Base-by-base conservation (phyloP, 495 filamentous ascomycete species). In the Talaromyces adpressus region DNA sequence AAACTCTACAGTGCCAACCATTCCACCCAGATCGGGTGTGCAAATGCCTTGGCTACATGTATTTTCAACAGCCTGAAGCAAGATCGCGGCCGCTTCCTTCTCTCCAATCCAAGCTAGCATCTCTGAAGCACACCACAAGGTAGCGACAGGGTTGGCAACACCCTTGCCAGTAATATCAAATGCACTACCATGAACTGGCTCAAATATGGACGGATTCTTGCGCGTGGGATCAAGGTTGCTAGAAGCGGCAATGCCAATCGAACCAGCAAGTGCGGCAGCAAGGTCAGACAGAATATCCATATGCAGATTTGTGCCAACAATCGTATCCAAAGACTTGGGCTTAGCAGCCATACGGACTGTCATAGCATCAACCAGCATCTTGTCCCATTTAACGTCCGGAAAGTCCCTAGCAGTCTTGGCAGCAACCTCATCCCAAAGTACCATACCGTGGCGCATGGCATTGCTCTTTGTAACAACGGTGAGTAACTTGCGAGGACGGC, bases 161-260 rank as follows among this genome's bases (percentile, higher is more conserved):
- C 87, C 87, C 71, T 86, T 86, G 0, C 88, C 88, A 2, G 86
- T 85, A 61, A 92, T 90, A 66, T 91, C 88, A 14, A 87, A 87
- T 1, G 86, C 86, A n/a, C 80, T 83, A 7, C 86, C 85, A 64
- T 88, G 86, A 53, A 88, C 87, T 0, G 85, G 85, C 78, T 88
- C 85, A 64, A 89, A 89, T 81, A 89, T 86, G 54, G 79, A 83
- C 2, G 86, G 86, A 62, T 81, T 76, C 68, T 80, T 61, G 30
- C 85, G 74, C 6, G 83, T 87, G 2, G 86, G 85, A 67, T 88
- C 86, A 6, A 89, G 79, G 65, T 89, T 88, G 47, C 80, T 83
- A 0, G 82, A 84, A n/a, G 86, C 84, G 5, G 81, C 82, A 57
- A 85, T 82, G 11, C 82, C 82, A 66, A 84, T 84, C 14, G 77